These are phyloP conservation scores for Fistulifera pelliculosa DNA, from an alignment of 108 stramenopile genomes.

Conservation along the genomic window DNA sequence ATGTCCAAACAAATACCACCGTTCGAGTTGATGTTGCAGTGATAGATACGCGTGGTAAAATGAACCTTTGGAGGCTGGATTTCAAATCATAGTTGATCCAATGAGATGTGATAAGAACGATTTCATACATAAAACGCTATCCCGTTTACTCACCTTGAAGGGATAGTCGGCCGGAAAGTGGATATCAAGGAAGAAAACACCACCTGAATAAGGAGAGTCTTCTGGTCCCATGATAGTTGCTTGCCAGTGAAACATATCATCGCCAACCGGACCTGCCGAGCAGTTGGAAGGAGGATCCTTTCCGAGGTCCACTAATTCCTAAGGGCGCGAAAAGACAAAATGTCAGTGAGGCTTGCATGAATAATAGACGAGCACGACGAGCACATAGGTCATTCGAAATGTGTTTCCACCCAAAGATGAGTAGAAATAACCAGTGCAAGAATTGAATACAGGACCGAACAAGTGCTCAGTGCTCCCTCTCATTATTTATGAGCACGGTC, in stretches of 20 bases:
- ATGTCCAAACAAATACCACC: conserved; percentile 99
- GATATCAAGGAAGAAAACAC: conserved; percentile 95
- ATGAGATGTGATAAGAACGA: background rate
- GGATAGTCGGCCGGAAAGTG: conserved; percentile 97
- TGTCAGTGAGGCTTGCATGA: background rate
- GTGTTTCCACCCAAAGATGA: too few species aligned
- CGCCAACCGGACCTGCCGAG: conserved; percentile 98
- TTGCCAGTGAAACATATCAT: conserved; percentile 98
- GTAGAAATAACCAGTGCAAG: too few species aligned
- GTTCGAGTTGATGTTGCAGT: conserved; percentile 98
- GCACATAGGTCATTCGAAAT: background rate
- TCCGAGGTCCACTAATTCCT: conserved; percentile 95
- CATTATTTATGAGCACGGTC: too few species aligned
- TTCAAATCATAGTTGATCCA: too few species aligned
- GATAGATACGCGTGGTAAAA: conserved; percentile 96
- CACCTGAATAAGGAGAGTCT: conserved; percentile 94
- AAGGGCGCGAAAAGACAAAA: background rate
- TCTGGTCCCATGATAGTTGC: conserved; percentile 98
- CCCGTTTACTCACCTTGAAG: conserved; percentile 41
- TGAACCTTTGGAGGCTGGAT: conserved; percentile 86
- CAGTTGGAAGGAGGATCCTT: conserved; percentile 99
- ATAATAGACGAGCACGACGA: background rate
- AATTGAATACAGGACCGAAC: too few species aligned
- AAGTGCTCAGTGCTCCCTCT: too few species aligned
- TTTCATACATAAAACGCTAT: background rate